Conservation (phyloP, 495 filamentous ascomycete genomes). For the Entonaema liquescens region DNA sequence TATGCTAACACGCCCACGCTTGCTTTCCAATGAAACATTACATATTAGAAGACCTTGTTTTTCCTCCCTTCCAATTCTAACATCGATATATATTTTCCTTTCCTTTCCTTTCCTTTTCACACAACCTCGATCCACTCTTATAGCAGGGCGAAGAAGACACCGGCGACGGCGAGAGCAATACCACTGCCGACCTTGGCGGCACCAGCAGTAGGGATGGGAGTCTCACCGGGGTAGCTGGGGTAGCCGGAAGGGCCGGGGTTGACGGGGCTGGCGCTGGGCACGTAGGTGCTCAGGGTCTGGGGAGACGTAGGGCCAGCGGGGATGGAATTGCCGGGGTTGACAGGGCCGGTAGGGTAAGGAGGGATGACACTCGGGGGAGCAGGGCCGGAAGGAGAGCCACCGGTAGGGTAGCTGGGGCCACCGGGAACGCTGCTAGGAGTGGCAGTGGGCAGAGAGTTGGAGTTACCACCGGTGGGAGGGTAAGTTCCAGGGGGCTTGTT, state of each 20-base stretch:
- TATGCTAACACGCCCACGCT: conserved; percentile 34
- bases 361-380: conserved; percentile 25
- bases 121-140: conserved; percentile 24
- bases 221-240: conserved; percentile 28
- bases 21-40: conserved; percentile 42
- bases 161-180: conserved; percentile 39
- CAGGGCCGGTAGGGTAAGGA: conserved; percentile 28
- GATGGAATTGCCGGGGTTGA: background rate
- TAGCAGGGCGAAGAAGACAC: conserved; percentile 37
- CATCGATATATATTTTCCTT: conserved; percentile 18
- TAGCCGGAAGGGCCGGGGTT: conserved; percentile 22
- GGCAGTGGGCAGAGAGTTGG: conserved; percentile 19
- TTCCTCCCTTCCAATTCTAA: conserved; percentile 4
- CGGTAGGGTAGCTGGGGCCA: conserved; percentile 3
- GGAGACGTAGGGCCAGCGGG: background rate
- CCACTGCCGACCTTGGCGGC: conserved; percentile 42
- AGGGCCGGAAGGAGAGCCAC: conserved; percentile 10
- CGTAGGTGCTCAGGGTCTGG: conserved; percentile 28
- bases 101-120: no score
- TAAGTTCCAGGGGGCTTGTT: conserved; percentile 8
- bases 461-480: conserved; percentile 17
- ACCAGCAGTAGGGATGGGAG: conserved; percentile 40
- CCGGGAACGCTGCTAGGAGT: conserved; percentile 3
- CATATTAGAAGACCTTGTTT: conserved; percentile 28
- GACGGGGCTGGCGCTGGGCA: conserved; percentile 30